Percentiles rank a stretch among this genome's conserved stretches.
These are phyloP conservation scores for Peltaster fructicola DNA, from an alignment of 2,329 filamentous ascomycete genomes.

Conservation along the genomic window DNA sequence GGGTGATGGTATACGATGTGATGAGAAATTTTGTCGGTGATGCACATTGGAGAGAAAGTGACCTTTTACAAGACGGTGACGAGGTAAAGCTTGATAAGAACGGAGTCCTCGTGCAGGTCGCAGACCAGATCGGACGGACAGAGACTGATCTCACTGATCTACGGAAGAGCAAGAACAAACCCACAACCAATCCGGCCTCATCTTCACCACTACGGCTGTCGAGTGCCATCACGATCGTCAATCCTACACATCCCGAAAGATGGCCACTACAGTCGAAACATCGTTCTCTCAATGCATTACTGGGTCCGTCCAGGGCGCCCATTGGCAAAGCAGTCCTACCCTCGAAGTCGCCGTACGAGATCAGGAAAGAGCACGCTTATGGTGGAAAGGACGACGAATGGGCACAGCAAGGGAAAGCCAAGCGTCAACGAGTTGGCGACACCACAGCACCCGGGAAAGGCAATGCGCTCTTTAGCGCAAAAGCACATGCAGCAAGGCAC, in stretches of 20 bases:
- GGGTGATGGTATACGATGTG: constrained; percentile 79
- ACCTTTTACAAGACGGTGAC: constrained; percentile 60
- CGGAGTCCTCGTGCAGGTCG: constrained; percentile 61
- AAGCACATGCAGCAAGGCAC: too few species aligned
- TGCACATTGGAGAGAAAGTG: constrained; percentile 56
- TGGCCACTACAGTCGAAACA: constrained; percentile 29
- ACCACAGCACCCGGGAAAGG: too few species aligned
- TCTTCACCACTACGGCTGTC: constrained; percentile 5
- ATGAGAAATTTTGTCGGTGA: constrained; percentile 68
- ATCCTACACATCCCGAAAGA: constrained; percentile 14
- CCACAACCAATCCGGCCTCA: constrained; percentile 1
- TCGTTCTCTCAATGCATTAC: constrained; percentile 43
- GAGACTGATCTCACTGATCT: constrained; percentile 66
- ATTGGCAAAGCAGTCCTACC: constrained; percentile 43
- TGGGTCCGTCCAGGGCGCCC: constrained; percentile 47
- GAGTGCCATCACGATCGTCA: constrained; percentile 2
- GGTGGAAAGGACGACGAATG: constrained; percentile 16
- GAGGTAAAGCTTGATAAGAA: constrained; percentile 64
- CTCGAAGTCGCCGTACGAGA: constrained; percentile 47
- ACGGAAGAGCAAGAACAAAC: constrained; percentile 47
- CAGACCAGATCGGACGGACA: constrained; percentile 51
- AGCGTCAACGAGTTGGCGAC: constrained; percentile 24
- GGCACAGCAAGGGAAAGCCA: constrained; percentile 18
- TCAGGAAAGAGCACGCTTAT: constrained; percentile 28
- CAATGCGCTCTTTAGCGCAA: too few species aligned